phyloP scores from a whole-genome alignment of 352 stramenopile species.

The Globisporangium ultimum region DNA sequence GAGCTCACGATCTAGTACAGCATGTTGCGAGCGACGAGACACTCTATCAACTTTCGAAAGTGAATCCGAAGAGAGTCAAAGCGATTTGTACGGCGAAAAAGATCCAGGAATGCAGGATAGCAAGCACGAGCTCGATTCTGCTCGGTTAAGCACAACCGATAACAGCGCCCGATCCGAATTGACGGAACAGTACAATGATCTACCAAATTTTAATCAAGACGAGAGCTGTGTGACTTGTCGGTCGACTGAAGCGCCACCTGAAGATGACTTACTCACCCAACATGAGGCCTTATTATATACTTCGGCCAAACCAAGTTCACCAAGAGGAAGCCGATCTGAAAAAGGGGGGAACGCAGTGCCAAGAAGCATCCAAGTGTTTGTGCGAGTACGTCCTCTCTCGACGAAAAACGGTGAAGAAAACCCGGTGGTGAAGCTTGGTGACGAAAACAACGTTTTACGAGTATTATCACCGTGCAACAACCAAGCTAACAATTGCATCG shows the following conservation, averaged over 20 bases:
- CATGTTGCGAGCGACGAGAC: too few species aligned
- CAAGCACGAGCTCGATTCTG: too few species aligned
- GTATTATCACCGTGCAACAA: conserved; percentile 14
- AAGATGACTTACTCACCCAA: neutral
- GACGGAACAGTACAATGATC: neutral
- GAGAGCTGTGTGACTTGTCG: neutral
- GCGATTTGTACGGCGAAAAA: too few species aligned
- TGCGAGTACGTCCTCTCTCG: conserved; percentile 56
- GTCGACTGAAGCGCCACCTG: neutral
- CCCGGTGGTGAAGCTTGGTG: conserved; percentile 29
- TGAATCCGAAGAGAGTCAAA: too few species aligned
- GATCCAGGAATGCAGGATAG: too few species aligned
- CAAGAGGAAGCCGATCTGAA: neutral
- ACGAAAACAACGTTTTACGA: conserved; percentile 21
- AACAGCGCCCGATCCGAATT: too few species aligned
- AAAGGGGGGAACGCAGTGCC: conserved; percentile 1
- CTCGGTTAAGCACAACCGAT: too few species aligned
- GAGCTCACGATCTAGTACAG: too few species aligned
- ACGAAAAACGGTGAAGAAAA: conserved; percentile 19
- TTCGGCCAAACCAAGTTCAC: neutral
- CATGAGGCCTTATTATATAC: neutral
- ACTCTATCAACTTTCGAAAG: too few species aligned
- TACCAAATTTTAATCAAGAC: neutral
- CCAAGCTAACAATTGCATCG: conserved; percentile 17
- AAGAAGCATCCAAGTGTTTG: conserved; percentile 57